Evolutionary conservation across 2,329 filamentous ascomycete species (phyloP).

Genomic region (Chaetomium sp.): DNA sequence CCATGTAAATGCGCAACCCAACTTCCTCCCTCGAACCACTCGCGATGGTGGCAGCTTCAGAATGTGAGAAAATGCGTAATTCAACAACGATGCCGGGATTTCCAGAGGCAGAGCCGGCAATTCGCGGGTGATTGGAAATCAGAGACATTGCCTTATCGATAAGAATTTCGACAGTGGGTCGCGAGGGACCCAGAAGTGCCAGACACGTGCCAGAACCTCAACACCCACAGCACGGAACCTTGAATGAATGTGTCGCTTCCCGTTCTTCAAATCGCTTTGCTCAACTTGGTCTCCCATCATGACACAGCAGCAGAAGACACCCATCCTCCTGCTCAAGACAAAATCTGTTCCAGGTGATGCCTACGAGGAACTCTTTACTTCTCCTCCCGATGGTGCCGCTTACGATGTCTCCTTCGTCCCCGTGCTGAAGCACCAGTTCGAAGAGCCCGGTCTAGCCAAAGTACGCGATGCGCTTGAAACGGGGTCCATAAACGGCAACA

Average conservation of each 20-base stretch:
- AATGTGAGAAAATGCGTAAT: not conserved
- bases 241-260: not conserved
- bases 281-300: not conserved
- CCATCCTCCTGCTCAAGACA: slow-evolving; percentile 71
- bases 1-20: slow-evolving; percentile 27
- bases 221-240: not conserved
- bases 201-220: too few species aligned
- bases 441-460: slow-evolving; percentile 49
- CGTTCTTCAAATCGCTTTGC: not conserved
- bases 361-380: slow-evolving; percentile 62
- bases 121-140: slow-evolving; percentile 5
- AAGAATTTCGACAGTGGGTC: not conserved
- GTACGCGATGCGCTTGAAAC: slow-evolving; percentile 45
- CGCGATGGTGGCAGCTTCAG: slow-evolving; percentile 1
- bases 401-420: slow-evolving; percentile 68
- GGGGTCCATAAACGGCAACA: slow-evolving; percentile 34
- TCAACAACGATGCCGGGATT: not conserved
- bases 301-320: slow-evolving; percentile 30
- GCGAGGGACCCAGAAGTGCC: too few species aligned
- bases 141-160: slow-evolving; percentile 5
- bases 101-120: not conserved
- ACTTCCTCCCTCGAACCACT: not conserved
- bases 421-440: slow-evolving; percentile 66
- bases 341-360: slow-evolving; percentile 63
- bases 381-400: slow-evolving; percentile 31